Conservation (phyloP, 257 asterid genomes). For the Eustoma russellianum region DNA sequence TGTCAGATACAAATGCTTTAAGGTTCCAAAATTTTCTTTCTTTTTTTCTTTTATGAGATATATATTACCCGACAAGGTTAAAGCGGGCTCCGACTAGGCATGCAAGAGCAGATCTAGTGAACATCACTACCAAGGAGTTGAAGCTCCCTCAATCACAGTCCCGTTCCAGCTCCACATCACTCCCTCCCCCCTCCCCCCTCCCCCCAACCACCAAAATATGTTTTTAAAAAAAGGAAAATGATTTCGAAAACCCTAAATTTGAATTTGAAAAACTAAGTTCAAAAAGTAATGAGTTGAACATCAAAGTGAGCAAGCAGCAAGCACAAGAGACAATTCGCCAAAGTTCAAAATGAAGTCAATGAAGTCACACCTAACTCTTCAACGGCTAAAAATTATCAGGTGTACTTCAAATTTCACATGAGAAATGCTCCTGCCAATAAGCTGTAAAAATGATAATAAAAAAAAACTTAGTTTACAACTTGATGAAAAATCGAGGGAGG, state of each 20-base stretch:
- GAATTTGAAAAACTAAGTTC: conserved; percentile 32
- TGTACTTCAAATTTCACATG: conserved; percentile 3
- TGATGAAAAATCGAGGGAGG: conserved; percentile 5
- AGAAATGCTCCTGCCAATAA: conserved; percentile 6
- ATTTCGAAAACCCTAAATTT: conserved; percentile 11
- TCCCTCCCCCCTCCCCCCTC: no score
- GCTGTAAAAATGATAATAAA: background rate
- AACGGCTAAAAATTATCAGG: conserved; percentile 14
- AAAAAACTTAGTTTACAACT: background rate
- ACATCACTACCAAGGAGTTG: no score
- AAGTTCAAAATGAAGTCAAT: conserved; percentile 13
- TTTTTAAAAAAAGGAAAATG: no score
- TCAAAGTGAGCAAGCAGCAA: conserved; percentile 3
- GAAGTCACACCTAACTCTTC: conserved; percentile 21
- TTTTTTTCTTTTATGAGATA: no score
- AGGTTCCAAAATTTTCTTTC: no score
- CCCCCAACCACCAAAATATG: no score
- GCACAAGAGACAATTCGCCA: conserved; percentile 6
- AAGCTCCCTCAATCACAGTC: no score
- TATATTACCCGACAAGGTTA: no score
- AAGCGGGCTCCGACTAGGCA: background rate
- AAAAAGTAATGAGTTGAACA: conserved; percentile 5
- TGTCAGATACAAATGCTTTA: no score
- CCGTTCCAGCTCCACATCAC: no score
- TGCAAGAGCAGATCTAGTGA: background rate